phyloP scores from a whole-genome alignment of 495 filamentous ascomycete species.

The Talaromyces thailandensis region DNA sequence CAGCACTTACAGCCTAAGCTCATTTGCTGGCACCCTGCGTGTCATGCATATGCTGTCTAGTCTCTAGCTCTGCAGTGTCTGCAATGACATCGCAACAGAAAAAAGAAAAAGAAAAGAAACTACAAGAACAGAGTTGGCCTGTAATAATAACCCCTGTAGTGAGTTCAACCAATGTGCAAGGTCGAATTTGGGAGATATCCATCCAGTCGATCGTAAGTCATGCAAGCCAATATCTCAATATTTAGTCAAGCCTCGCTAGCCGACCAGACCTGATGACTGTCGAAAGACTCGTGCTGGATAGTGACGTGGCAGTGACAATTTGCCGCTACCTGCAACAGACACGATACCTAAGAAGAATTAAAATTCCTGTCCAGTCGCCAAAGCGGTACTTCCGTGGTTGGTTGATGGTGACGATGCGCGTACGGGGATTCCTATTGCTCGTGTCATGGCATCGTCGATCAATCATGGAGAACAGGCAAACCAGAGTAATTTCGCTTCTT shows the following conservation, averaged over 20 bases:
- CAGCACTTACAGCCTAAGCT: background rate
- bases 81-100: background rate
- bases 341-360: background rate
- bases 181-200: background rate
- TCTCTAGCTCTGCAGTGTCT: background rate
- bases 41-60: background rate
- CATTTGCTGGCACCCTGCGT: background rate
- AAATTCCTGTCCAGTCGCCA: background rate
- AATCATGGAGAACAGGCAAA: background rate
- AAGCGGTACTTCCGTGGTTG: background rate
- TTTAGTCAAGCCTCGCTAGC: background rate
- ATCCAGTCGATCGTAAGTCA: background rate
- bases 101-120: background rate
- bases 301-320: background rate
- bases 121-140: background rate
- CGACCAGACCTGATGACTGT: background rate
- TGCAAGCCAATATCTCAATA: background rate
- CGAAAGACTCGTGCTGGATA: background rate
- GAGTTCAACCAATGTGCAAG: background rate
- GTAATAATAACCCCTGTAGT: background rate
- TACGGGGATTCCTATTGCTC: background rate
- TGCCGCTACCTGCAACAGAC: background rate
- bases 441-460: background rate
- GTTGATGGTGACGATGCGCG: background rate
- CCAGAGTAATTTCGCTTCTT: background rate